These are phyloP conservation scores for Chytriomyces hyalinus DNA, from an alignment of 192 early-diverging fungal genomes.

Conservation along the genomic window DNA sequence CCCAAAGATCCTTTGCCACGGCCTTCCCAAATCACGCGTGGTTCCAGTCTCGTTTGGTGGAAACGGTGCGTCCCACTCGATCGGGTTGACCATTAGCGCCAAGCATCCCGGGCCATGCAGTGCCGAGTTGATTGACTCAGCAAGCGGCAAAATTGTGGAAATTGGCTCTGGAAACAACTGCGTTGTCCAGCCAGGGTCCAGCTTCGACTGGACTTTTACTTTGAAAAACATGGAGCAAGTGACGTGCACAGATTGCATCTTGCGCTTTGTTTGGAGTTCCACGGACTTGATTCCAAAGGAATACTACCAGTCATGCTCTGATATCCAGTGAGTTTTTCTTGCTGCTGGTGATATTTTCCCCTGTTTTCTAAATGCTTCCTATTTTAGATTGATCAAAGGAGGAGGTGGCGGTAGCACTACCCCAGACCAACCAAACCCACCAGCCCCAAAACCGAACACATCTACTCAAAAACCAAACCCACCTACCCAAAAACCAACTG, in stretches of 20 bases:
- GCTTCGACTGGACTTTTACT: slow-evolving; percentile 47
- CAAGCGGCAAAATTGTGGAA: slow-evolving; percentile 17
- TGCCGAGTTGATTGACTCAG: slow-evolving; percentile 41
- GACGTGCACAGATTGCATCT: slow-evolving; percentile 46
- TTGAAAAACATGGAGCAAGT: slow-evolving; percentile 43
- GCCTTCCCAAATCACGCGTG: not conserved
- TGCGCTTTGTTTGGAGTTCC: slow-evolving; percentile 43
- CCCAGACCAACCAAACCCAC: not conserved
- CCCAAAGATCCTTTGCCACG: not conserved
- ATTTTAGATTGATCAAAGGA: not conserved
- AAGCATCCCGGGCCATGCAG: slow-evolving; percentile 48
- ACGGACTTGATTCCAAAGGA: slow-evolving; percentile 36
- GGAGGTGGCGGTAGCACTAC: not conserved
- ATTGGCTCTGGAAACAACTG: slow-evolving; percentile 33
- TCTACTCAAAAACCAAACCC: not conserved
- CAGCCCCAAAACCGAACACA: not conserved
- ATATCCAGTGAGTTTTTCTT: not conserved
- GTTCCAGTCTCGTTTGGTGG: not conserved
- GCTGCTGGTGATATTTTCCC: not conserved
- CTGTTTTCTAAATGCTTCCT: not conserved
- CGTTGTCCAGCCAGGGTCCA: slow-evolving; percentile 33
- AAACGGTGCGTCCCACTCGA: not conserved
- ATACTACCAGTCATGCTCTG: slow-evolving; percentile 42
- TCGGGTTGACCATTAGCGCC: slow-evolving; percentile 43
- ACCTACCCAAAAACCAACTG: not conserved